phyloP scores from a whole-genome alignment of 306 rosid species.

The Cotoneaster glaucophyllus region DNA sequence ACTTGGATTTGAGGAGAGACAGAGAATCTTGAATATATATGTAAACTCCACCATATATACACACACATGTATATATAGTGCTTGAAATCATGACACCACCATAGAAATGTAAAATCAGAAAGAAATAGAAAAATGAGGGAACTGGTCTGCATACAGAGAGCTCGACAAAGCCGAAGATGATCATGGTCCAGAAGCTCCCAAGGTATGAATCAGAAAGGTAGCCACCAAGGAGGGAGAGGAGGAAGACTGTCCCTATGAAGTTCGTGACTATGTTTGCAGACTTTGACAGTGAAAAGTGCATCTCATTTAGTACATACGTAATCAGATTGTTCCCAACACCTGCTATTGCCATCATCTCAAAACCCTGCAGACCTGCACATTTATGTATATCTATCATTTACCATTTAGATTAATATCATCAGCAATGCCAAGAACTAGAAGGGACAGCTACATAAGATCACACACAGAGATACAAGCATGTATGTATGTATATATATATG shows the following conservation, averaged over 20 bases:
- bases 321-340: conserved; percentile 61
- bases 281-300: conserved; percentile 57
- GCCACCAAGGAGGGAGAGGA: conserved; percentile 60
- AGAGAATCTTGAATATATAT: conserved; percentile 11
- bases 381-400: neutral
- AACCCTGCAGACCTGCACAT: conserved; percentile 51
- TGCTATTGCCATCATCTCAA: conserved; percentile 71
- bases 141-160: conserved; percentile 34
- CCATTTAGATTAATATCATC: no score
- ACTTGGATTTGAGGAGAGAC: conserved; percentile 12
- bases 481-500: neutral
- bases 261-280: conserved; percentile 60
- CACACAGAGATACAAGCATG: no score
- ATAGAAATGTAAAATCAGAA: neutral
- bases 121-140: neutral
- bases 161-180: conserved; percentile 53
- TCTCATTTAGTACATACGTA: conserved; percentile 48
- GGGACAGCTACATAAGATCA: neutral
- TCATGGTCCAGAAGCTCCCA: conserved; percentile 56
- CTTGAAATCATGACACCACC: neutral
- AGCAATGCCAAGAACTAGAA: neutral
- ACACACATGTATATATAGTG: neutral
- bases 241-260: conserved; percentile 55
- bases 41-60: neutral
- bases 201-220: conserved; percentile 59